phyloP scores from a whole-genome alignment of 805 yeast species.

The Nakazawaea anatomiae region DNA sequence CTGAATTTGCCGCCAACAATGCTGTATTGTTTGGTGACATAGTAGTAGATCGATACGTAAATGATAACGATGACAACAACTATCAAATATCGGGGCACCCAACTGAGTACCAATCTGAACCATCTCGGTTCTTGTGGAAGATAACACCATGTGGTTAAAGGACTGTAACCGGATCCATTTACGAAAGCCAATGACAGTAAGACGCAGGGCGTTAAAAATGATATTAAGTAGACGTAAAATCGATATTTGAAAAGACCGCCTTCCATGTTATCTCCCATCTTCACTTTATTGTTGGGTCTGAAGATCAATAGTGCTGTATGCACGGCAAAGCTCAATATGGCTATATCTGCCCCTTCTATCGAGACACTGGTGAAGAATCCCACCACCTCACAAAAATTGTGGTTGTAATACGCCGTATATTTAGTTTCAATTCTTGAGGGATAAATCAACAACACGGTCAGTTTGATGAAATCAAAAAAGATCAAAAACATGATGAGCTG shows the following conservation, averaged over 20 bases:
- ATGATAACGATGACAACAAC: slow-evolving; percentile 56
- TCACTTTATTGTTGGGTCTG: slow-evolving; percentile 34
- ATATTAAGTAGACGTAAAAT: slow-evolving; percentile 48
- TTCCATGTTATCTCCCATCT: slow-evolving; percentile 37
- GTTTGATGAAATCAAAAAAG: slow-evolving; percentile 72
- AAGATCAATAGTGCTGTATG: slow-evolving; percentile 76
- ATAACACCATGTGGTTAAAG: slow-evolving; percentile 73
- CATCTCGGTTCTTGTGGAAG: slow-evolving; percentile 67
- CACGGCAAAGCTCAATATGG: slow-evolving; percentile 75
- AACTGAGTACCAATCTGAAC: slow-evolving; percentile 67
- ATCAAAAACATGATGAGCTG: slow-evolving; percentile 62
- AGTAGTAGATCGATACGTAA: slow-evolving; percentile 66
- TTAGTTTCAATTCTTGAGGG: slow-evolving; percentile 52
- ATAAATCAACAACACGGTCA: slow-evolving; percentile 58
- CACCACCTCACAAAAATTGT: slow-evolving; percentile 52
- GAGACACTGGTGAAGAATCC: slow-evolving; percentile 81
- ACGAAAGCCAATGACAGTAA: slow-evolving; percentile 73
- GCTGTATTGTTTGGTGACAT: slow-evolving; percentile 60
- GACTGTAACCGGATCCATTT: slow-evolving; percentile 46
- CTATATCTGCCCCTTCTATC: slow-evolving; percentile 82
- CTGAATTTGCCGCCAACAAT: slow-evolving; percentile 37
- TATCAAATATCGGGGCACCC: slow-evolving; percentile 76
- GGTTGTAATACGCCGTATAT: slow-evolving; percentile 37
- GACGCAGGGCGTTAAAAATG: slow-evolving; percentile 56
- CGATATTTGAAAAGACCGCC: slow-evolving; percentile 70